Conservation (phyloP, 768 basidiomycete species). For the Mycena belliarum region DNA sequence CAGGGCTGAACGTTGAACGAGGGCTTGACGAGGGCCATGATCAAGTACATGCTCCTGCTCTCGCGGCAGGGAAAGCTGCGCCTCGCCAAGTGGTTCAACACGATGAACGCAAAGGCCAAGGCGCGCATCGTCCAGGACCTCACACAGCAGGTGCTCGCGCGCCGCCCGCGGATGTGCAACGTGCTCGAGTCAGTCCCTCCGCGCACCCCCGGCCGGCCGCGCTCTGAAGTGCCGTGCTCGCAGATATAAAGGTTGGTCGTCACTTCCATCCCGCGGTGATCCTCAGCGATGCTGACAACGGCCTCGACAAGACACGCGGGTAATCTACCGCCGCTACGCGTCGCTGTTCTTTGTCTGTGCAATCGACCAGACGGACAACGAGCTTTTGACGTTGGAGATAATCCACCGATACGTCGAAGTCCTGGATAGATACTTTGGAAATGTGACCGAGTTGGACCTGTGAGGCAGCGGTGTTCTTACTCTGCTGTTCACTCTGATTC, state of each 20-base stretch:
- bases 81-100: conserved; percentile 94
- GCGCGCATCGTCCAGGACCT: conserved; percentile 95
- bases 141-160: conserved; percentile 86
- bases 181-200: conserved; percentile 60
- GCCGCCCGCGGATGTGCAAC: conserved; percentile 92
- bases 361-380: conserved; percentile 83
- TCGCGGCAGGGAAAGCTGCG: conserved; percentile 87
- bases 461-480: conserved; percentile 30
- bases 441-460: conserved; percentile 93
- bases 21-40: conserved; percentile 45
- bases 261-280: conserved; percentile 40
- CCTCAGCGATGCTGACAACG: neutral
- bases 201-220: neutral
- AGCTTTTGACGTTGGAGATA: conserved; percentile 88
- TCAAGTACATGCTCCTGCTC: conserved; percentile 92
- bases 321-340: conserved; percentile 94
- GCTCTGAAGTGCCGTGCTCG: neutral
- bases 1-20: too few relatives aligned
- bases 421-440: conserved; percentile 82
- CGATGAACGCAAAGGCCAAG: conserved; percentile 78
- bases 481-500: neutral
- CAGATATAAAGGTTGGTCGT: conserved; percentile 57
- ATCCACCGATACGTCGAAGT: conserved; percentile 94
- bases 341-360: conserved; percentile 94
- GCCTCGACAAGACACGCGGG: conserved; percentile 45